Evolutionary conservation across 306 rosid genomes (phyloP).

Genomic region (Biancaea sappan): DNA sequence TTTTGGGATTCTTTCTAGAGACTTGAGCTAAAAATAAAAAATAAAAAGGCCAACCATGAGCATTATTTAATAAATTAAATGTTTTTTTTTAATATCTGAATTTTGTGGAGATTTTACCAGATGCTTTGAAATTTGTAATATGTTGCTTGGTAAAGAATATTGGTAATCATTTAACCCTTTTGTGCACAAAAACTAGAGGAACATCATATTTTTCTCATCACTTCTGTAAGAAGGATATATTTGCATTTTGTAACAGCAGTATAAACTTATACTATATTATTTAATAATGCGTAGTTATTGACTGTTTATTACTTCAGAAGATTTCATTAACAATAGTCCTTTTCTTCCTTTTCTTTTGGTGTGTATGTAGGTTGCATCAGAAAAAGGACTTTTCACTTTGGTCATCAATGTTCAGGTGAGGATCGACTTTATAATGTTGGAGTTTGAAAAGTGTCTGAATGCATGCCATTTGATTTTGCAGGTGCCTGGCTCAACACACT

Average conservation of each 20-base stretch:
- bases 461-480: constrained; percentile 38
- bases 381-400: constrained; percentile 88
- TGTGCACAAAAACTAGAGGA: constrained; percentile 8
- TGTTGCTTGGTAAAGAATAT: constrained; percentile 28
- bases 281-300: not conserved
- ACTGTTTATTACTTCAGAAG: not conserved
- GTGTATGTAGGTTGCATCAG: constrained; percentile 78
- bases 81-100: not conserved
- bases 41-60: not conserved
- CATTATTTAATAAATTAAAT: not conserved
- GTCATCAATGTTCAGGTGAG: constrained; percentile 89
- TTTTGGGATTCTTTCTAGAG: not conserved
- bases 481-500: constrained; percentile 96
- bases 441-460: constrained; percentile 37
- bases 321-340: constrained; percentile 17
- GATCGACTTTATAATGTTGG: constrained; percentile 6
- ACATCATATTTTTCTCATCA: constrained; percentile 9
- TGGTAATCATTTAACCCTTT: constrained; percentile 21
- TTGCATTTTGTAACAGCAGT: not conserved
- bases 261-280: not conserved
- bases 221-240: constrained; percentile 4
- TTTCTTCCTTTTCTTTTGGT: constrained; percentile 19
- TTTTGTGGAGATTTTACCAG: not conserved
- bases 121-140: not conserved
- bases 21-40: not conserved